Base-by-base conservation (phyloP, 2,329 filamentous ascomycete species). In the Calonectria ilicicola region DNA sequence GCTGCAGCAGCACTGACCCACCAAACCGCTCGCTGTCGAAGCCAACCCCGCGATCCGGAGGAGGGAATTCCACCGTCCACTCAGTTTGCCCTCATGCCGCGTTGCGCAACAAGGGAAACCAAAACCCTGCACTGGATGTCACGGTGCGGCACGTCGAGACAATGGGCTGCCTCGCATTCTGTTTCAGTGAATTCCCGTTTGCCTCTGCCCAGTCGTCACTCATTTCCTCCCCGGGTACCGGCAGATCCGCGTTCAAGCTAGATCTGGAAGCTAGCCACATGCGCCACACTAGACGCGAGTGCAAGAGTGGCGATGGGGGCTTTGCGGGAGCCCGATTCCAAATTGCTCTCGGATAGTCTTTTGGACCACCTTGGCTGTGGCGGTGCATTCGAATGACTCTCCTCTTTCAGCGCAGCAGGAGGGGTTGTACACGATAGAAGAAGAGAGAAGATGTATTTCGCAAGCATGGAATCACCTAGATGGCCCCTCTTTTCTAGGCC, bases 231-330 rank as follows among this genome's bases (percentile, higher is more conserved):
- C 35, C 69, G 46, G 64, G 58, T 67, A 38, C 69, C 64, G 64
- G 58, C 26, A 35, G 53, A 71, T 38, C 69, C 69, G 64, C 38
- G 56, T 29, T 14, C 56, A 49, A 38, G 32, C 67, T 26, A 40
- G 53, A 60, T 60, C 53, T 49, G 47, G 21, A 44, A 38, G 60
- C 44, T 38, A 47, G 26, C 17, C 35, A 40, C 40, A 64, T 72
- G 69, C 69, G 69, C 69, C 69, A 72, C 65, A 72, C 64, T 42
- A 10, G 65, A 64, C 69, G 69, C 69, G 65, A 68, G 40, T 58
- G 58, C 58, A 19, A 47, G 47, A 42, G 62, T 60, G 68, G 68
- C 49, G 27, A 60, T 62, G 62, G 23, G 38, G 58, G 53, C 53
- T 40, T 60, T 60, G 53, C 32, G 14, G 14, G 21, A 21, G 21